A percentile compares a stretch with the other conserved stretches of the same genome.
Conservation (phyloP, 495 filamentous ascomycete species). For the Barbatosphaeria neglecta region DNA sequence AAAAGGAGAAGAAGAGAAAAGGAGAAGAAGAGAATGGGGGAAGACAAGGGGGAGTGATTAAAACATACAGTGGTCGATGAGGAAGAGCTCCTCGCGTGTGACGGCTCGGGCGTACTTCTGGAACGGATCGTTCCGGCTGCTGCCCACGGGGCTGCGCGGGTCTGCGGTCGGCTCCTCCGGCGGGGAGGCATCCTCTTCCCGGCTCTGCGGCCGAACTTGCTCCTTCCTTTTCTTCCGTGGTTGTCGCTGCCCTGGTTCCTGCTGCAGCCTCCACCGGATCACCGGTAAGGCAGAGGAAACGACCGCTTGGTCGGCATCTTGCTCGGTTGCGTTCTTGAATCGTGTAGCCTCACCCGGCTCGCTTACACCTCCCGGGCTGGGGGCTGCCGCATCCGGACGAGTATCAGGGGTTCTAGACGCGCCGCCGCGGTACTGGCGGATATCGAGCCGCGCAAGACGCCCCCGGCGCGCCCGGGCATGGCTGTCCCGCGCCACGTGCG, state of each 20-base stretch:
- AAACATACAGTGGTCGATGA: not conserved
- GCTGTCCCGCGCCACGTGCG: not conserved
- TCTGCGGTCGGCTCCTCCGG: no score
- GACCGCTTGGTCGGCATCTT: no score
- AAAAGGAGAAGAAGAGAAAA: no score
- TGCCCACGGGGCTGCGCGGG: not conserved
- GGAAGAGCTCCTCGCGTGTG: not conserved
- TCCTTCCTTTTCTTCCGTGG: not conserved
- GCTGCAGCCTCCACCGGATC: not conserved
- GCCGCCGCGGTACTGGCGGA: not conserved
- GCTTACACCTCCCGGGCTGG: no score
- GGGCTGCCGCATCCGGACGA: no score
- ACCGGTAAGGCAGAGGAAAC: not conserved
- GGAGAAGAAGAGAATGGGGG: no score
- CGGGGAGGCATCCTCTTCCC: not conserved
- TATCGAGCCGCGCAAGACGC: not conserved
- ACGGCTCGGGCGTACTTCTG: not conserved
- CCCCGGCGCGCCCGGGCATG: not conserved
- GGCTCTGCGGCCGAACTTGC: no score
- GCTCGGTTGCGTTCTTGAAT: no score
- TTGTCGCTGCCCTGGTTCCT: not conserved
- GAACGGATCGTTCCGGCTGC: not conserved
- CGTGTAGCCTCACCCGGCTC: no score
- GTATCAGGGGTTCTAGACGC: no score
- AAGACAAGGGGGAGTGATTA: no score